phyloP scores from a whole-genome alignment of 2,329 filamentous ascomycete species.

The Rutstroemia sp. region DNA sequence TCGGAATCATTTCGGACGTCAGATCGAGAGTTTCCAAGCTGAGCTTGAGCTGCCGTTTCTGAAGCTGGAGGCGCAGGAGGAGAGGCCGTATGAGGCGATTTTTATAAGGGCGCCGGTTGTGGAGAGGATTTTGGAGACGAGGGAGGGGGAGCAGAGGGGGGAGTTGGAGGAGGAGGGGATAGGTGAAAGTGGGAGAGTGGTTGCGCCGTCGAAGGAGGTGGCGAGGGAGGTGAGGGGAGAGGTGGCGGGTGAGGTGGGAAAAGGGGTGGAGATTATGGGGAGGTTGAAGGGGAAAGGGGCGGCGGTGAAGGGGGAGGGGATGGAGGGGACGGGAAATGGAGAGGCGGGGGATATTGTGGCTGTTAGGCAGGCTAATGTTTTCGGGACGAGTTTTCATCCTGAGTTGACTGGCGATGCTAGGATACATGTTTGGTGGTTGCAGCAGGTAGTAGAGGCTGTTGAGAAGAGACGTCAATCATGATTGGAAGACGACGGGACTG shows the following conservation, averaged over 20 bases:
- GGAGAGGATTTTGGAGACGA: constrained; percentile 61
- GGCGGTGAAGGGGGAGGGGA: constrained; percentile 32
- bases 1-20: constrained; percentile 89
- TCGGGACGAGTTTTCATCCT: constrained; percentile 93
- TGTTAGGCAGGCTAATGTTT: constrained; percentile 81
- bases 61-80: constrained; percentile 21
- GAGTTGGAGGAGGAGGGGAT: constrained; percentile 37
- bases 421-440: constrained; percentile 92
- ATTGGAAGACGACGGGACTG: not conserved
- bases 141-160: constrained; percentile 26
- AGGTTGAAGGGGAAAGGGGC: constrained; percentile 36
- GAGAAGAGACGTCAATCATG: constrained; percentile 11
- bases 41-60: constrained; percentile 69
- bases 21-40: constrained; percentile 84
- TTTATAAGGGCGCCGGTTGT: constrained; percentile 96
- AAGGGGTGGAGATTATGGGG: constrained; percentile 43
- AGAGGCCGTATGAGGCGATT: constrained; percentile 64
- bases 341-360: constrained; percentile 73
- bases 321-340: constrained; percentile 32
- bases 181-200: constrained; percentile 31
- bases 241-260: constrained; percentile 16
- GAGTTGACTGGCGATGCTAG: constrained; percentile 82
- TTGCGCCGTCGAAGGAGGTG: constrained; percentile 22
- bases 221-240: constrained; percentile 16
- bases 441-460: constrained; percentile 49